Base-by-base conservation (phyloP, 2,329 filamentous ascomycete species). In the Endoconidiophora laricicola region DNA sequence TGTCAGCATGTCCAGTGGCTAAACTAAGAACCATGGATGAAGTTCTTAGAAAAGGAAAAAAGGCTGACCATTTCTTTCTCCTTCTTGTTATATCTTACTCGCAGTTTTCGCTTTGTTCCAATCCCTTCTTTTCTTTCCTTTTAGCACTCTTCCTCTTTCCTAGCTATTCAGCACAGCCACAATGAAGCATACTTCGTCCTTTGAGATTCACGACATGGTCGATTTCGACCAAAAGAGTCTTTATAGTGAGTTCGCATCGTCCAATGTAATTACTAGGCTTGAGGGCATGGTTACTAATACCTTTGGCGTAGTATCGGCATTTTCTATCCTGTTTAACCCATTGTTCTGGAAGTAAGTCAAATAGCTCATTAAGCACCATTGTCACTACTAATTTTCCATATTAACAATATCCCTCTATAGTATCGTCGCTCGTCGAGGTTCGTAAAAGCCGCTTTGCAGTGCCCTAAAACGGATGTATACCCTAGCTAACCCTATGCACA, bases 331-430 rank as follows among this genome's bases (percentile, higher is more conserved):
- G 45, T 96, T 98, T 68, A 98, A 98, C 67, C 91, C 91, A 20
- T 81, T 91, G n/a, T 96, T 95, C 67, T 98, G 91, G 91, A 98
- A 98, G 88, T 94, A 74, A 72, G 85, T 74, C 4, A 4, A 33
- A 33, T 33, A 12, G 9, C 9, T 33, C 48, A 7, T 36, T 54
- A 42, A n/a, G 42, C 49, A 40, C 47, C 6, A 14, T 20, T 38
- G 14, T 41, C 14, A 51, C n/a, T 39, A 4, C 20, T 14, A 39
- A 6, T 20, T 12, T 20, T 12, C 42, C 6, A 44, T 50, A 55
- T 66, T 70, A 60, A 71, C 61, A 50, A 10, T 16, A 43, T 49
- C 48, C 22, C 42, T 48, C 43, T 56, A 29, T 57, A 93, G 86
- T 65, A 83, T 87, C 60, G 79, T 86, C 58, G 87, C 87, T 54